Evolutionary conservation across 2,329 filamentous ascomycete genomes (phyloP), one percentile per base, ranked within the genome.

Genomic region (Penicillium sp.): DNA sequence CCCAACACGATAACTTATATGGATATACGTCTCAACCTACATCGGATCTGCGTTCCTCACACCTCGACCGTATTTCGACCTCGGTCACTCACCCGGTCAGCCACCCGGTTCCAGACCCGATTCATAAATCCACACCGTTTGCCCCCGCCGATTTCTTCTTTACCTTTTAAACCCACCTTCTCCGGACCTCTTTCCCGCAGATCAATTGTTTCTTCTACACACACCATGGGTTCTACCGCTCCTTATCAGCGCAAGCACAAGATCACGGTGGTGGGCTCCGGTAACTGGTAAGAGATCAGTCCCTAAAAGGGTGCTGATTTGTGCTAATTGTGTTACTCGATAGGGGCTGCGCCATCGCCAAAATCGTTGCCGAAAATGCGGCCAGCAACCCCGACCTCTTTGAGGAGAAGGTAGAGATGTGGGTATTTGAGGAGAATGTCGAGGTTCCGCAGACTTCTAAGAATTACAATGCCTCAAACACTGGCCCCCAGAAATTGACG

Each of bases 341-440:
- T 59, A 94, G 90, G 92, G 94, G 94, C 68, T 96, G 92, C 59
- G 96, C 94, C 58, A 97, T 99, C 76, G 87, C 92, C 73, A 99
- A 99, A 79, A 95, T 99, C 61, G 85, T 97, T 51, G 92, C 92
- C 66, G 93, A 99, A 76, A 99, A 96, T 78, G 89, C 91, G 38
- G 85, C 84, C 60, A 86, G 83, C 63, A 82, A 96, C 77, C 82
- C 87, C 10, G 84, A 91, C 31, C 72, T 97, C 44, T 99, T 97
- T 72, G 90, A 97, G 70, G 81, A 88, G 73, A 82, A 91, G 60
- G 92, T 99, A 51, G 91, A 96, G 77, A 97, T 99, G 94, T 99
- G 94, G 94, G 95, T 99, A 70, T 97, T 87, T 72, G 94, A 99
- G 77, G 94, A 99, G 76, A 85, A 96, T 25, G 87, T 96, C 62